phyloP scores from a whole-genome alignment of 768 basidiomycete species.

The Strobilomyces dryophilus region DNA sequence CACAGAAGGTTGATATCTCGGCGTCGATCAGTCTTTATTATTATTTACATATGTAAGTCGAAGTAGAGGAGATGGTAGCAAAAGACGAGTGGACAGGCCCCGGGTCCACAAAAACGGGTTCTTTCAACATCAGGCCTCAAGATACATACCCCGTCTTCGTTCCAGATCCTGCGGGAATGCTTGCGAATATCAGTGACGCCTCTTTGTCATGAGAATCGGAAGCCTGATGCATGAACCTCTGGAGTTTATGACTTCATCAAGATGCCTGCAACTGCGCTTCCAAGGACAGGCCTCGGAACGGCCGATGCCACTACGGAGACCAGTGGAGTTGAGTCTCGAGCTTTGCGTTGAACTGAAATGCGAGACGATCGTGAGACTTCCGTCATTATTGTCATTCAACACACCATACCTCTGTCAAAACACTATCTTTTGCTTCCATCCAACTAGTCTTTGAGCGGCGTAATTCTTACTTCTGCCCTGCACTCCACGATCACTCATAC shows the following conservation, averaged over 20 bases:
- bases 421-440: background rate
- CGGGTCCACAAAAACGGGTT: slow-evolving; percentile 1
- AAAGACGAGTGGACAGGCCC: too few species aligned
- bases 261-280: background rate
- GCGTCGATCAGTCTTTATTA: slow-evolving; percentile 1
- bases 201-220: background rate
- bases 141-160: background rate
- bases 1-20: background rate
- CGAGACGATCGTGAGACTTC: slow-evolving; percentile 16
- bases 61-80: background rate
- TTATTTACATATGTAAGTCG: background rate
- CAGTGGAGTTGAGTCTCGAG: background rate
- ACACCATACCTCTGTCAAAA: slow-evolving; percentile 20
- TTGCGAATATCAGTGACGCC: background rate
- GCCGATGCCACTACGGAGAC: background rate
- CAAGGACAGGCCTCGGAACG: background rate
- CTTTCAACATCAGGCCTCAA: slow-evolving; percentile 9
- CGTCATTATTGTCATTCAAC: slow-evolving; percentile 10
- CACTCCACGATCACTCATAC: slow-evolving; percentile 3
- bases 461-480: background rate
- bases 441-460: slow-evolving; percentile 7
- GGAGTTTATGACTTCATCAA: background rate
- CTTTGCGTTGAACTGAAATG: background rate
- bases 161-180: background rate
- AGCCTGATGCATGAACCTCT: background rate